Percentiles rank a stretch among this genome's conserved stretches.
Evolutionary conservation across 176 grass and related monocot species (phyloP).

Genomic region (Ananas comosus): DNA sequence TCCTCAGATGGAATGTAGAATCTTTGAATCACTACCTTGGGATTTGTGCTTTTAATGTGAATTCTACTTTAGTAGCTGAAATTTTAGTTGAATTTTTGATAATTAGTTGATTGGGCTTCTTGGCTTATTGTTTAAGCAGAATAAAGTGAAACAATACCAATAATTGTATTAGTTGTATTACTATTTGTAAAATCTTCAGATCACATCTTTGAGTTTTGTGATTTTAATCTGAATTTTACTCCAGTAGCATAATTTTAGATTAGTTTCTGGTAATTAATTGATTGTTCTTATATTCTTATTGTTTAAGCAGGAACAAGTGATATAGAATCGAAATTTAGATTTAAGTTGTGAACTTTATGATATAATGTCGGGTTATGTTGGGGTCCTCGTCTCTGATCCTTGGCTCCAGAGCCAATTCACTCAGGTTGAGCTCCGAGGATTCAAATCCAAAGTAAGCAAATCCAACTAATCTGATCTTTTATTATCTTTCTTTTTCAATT

Average conservation of each 20-base stretch:
- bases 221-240: too few relatives aligned
- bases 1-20: neutral
- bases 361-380: slow-evolving; percentile 68
- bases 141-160: neutral
- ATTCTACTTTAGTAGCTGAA: neutral
- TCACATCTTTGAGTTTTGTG: too few relatives aligned
- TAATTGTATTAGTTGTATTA: too few relatives aligned
- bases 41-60: neutral
- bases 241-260: too few relatives aligned
- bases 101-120: neutral
- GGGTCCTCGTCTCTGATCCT: slow-evolving; percentile 90
- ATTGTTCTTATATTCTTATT: too few relatives aligned
- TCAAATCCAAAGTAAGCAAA: slow-evolving; percentile 70
- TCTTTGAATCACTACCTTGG: neutral
- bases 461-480: neutral
- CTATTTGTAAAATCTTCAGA: neutral
- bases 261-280: too few relatives aligned
- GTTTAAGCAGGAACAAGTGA: too few relatives aligned
- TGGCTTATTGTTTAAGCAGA: neutral
- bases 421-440: slow-evolving; percentile 87
- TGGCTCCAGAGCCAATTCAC: slow-evolving; percentile 96
- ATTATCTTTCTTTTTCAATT: slow-evolving; percentile 1
- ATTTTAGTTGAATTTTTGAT: neutral
- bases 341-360: neutral
- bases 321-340: too few relatives aligned